Conservation (phyloP, 2,329 filamentous ascomycete genomes). For the Trichoderma gracile region DNA sequence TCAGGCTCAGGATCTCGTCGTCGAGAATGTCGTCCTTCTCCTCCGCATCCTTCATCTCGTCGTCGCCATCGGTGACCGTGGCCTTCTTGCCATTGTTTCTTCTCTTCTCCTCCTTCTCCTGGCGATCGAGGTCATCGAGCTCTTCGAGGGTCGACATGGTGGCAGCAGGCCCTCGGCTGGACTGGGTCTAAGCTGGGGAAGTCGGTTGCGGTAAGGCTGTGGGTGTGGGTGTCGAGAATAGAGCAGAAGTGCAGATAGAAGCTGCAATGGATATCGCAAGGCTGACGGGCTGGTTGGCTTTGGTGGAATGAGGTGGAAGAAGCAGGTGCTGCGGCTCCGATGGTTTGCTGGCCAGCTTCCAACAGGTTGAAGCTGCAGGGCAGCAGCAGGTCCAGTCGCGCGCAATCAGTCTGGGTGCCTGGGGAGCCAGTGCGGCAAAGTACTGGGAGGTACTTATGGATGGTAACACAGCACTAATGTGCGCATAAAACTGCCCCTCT, state of each 20-base stretch:
- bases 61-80: constrained; percentile 53
- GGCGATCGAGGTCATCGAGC: constrained; percentile 83
- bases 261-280: not conserved
- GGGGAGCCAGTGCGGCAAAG: constrained; percentile 2
- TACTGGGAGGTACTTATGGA: not conserved
- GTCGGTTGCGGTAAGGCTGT: not conserved
- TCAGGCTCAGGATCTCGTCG: constrained; percentile 87
- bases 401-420: constrained; percentile 28
- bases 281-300: not conserved
- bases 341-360: constrained; percentile 24
- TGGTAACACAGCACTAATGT: rapidly evolving
- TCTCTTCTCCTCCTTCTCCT: constrained; percentile 70
- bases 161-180: constrained; percentile 14
- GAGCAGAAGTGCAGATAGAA: not conserved
- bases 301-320: constrained; percentile 20
- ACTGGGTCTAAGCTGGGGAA: constrained; percentile 3
- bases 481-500: not conserved
- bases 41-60: constrained; percentile 86
- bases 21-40: constrained; percentile 82
- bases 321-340: constrained; percentile 8
- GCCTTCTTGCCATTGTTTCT: constrained; percentile 45
- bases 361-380: constrained; percentile 26
- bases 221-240: not conserved
- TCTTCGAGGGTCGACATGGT: constrained; percentile 89
- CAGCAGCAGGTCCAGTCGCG: constrained; percentile 27